A percentile compares a stretch with the other conserved stretches of the same genome.
Evolutionary conservation across 257 asterid species (phyloP).

Genomic region (Solanum ahanhuiri): DNA sequence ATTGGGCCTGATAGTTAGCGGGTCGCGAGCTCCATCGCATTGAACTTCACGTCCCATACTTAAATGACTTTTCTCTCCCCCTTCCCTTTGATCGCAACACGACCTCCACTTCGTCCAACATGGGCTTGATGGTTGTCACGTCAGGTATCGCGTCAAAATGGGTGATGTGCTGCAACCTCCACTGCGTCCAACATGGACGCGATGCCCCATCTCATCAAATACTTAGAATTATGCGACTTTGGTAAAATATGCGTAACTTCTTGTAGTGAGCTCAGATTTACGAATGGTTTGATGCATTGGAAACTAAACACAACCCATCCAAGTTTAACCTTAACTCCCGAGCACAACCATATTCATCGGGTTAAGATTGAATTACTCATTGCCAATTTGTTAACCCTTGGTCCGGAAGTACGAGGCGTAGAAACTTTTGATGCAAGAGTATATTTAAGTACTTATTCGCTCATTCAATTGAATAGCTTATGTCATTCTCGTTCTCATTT

Average conservation of each 20-base stretch:
- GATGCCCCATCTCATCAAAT: neutral
- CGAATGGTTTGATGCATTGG: neutral
- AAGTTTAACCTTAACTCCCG: neutral
- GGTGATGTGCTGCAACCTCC: neutral
- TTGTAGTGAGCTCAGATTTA: neutral
- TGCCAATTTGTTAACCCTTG: neutral
- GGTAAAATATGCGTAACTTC: neutral
- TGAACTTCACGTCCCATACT: neutral
- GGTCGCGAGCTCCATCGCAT: neutral
- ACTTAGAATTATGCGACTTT: neutral
- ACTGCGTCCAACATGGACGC: neutral
- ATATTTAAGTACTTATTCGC: neutral
- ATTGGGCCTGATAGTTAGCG: neutral
- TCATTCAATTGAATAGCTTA: neutral
- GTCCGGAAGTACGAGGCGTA: neutral
- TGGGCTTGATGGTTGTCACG: neutral
- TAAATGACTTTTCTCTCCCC: neutral
- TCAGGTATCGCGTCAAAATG: neutral
- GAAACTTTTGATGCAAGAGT: neutral
- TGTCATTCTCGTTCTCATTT: neutral
- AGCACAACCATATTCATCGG: neutral
- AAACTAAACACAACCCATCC: neutral
- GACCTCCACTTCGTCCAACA: neutral
- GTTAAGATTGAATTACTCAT: neutral
- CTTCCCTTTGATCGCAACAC: neutral